Percentiles rank a stretch among this genome's conserved stretches.
Conservation (phyloP, 306 rosid species). For the Purshia tridentata region DNA sequence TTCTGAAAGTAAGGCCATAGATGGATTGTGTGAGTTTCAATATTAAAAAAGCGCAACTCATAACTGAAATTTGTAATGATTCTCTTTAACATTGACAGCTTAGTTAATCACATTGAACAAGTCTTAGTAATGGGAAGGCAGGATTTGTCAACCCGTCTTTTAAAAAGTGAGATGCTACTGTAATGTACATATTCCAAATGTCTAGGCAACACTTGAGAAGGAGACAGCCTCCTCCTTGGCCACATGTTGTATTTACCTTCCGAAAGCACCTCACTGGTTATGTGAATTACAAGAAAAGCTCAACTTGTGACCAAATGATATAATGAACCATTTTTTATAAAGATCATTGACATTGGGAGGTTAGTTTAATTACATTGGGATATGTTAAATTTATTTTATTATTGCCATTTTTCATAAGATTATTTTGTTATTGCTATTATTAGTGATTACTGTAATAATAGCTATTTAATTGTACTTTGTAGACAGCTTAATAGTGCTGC, state of each 20-base stretch:
- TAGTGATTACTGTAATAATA: background rate
- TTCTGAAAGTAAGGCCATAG: background rate
- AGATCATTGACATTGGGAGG: background rate
- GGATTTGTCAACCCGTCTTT: no score
- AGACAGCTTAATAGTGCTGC: background rate
- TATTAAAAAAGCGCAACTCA: background rate
- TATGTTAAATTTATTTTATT: no score
- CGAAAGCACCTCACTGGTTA: background rate
- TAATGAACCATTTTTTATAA: background rate
- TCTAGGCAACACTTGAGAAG: background rate
- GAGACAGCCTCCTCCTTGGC: background rate
- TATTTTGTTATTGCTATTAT: background rate
- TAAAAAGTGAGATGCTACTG: background rate
- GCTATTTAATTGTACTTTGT: background rate
- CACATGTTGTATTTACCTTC: background rate
- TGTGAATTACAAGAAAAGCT: background rate
- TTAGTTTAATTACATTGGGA: background rate
- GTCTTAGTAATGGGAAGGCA: no score
- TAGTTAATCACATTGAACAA: background rate
- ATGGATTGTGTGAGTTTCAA: background rate
- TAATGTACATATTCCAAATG: background rate
- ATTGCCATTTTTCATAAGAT: no score
- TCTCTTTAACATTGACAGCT: background rate
- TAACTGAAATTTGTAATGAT: background rate
- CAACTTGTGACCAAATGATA: background rate